Conservation (phyloP, 2,329 filamentous ascomycete species). For the Seiridium cupressi region DNA sequence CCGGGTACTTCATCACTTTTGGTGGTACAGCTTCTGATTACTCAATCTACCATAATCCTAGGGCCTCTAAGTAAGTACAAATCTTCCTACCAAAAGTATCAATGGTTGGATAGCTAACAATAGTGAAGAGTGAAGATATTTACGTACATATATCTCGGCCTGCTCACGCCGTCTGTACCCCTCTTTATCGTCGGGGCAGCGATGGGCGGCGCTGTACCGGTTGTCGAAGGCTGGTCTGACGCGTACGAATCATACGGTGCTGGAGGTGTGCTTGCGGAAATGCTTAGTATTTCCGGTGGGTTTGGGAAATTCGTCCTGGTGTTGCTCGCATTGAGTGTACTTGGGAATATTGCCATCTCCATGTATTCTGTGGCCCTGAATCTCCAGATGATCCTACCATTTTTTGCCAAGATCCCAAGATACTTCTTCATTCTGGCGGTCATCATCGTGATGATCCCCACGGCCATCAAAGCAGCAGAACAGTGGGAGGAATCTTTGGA, state of each 20-base stretch:
- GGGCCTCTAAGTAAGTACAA: constrained; percentile 34
- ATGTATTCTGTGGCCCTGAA: constrained; percentile 38
- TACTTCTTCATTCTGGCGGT: constrained; percentile 38
- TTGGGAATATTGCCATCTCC: constrained; percentile 35
- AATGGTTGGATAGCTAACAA: constrained; percentile 8
- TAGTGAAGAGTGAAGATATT: constrained; percentile 36
- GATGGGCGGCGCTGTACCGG: constrained; percentile 20
- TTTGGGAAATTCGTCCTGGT: constrained; percentile 36
- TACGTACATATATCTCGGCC: constrained; percentile 49
- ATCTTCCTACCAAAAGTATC: background rate
- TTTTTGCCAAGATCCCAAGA: constrained; percentile 37
- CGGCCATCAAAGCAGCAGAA: constrained; percentile 36
- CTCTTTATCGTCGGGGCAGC: constrained; percentile 40
- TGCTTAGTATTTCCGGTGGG: constrained; percentile 25
- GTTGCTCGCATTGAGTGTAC: constrained; percentile 33
- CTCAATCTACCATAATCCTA: constrained; percentile 52
- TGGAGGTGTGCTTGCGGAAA: constrained; percentile 20
- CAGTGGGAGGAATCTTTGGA: constrained; percentile 40
- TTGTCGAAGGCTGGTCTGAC: constrained; percentile 17
- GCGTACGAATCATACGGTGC: constrained; percentile 18
- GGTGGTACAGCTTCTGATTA: constrained; percentile 56
- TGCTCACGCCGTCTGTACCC: constrained; percentile 47
- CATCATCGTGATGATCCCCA: constrained; percentile 37
- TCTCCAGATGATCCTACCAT: constrained; percentile 38
- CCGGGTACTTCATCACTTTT: constrained; percentile 54